phyloP scores from a whole-genome alignment of 352 stramenopile genomes.

The Globisporangium ultimum region DNA sequence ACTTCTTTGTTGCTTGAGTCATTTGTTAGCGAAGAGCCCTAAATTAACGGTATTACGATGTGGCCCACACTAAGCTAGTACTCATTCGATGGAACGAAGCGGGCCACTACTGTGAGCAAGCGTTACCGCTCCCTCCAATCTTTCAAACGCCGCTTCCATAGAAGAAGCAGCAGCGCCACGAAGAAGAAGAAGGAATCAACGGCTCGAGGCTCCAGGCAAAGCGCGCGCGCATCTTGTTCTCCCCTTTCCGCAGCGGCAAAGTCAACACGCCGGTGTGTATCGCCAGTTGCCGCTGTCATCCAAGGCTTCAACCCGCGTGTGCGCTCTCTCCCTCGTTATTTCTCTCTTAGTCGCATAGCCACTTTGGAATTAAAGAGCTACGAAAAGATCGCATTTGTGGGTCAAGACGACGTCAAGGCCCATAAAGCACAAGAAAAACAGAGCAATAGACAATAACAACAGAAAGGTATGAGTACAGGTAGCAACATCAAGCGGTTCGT shows the following conservation, averaged over 20 bases:
- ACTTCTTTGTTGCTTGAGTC: no score
- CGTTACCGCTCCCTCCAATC: background rate
- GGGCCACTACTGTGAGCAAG: background rate
- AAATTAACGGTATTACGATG: background rate
- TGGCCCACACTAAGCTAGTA: background rate
- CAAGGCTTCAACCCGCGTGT: no score
- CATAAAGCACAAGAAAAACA: background rate
- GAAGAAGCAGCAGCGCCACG: background rate
- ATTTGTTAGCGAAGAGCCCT: background rate
- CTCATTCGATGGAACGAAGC: constrained; percentile 2
- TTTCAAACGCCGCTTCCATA: background rate
- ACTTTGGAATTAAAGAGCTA: constrained; percentile 1
- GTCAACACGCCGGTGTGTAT: no score
- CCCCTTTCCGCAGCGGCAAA: background rate
- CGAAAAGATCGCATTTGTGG: constrained; percentile 3
- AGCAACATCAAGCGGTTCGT: constrained; percentile 4
- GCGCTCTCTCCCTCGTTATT: background rate
- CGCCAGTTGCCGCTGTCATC: no score
- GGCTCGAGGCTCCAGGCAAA: background rate
- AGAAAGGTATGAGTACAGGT: background rate
- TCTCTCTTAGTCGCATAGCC: background rate
- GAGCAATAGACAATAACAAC: background rate
- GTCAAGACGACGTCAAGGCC: background rate
- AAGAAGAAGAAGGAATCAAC: background rate
- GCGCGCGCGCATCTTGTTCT: background rate